Evolutionary conservation across 179 eudicot genomes (phyloP).

Genomic region (Patellifolia procumbens): DNA sequence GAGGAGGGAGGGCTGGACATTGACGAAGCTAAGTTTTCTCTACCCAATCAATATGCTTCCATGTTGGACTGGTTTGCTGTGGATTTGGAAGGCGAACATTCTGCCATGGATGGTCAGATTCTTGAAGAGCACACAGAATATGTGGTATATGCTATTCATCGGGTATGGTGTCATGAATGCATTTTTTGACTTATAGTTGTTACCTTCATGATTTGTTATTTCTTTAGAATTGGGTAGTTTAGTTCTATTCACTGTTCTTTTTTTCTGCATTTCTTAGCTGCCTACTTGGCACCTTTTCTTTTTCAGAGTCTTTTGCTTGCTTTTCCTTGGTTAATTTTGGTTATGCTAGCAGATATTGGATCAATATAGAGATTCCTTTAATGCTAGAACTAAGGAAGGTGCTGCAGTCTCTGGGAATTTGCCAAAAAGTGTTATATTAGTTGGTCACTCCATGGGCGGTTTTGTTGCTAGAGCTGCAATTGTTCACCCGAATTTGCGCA

Average conservation of each 20-base stretch:
- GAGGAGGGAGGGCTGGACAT: slow-evolving; percentile 45
- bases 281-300: slow-evolving; percentile 6
- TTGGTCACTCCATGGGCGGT: slow-evolving; percentile 99
- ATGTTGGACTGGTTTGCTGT: slow-evolving; percentile 96
- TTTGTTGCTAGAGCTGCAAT: slow-evolving; percentile 98
- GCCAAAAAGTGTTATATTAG: slow-evolving; percentile 82
- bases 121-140: slow-evolving; percentile 94
- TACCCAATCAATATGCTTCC: slow-evolving; percentile 66
- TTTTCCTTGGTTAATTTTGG: slow-evolving; percentile 16
- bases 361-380: slow-evolving; percentile 76
- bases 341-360: slow-evolving; percentile 69
- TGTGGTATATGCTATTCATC: slow-evolving; percentile 95
- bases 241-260: background rate
- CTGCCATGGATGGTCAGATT: slow-evolving; percentile 97
- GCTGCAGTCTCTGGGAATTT: slow-evolving; percentile 54
- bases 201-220: background rate
- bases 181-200: background rate
- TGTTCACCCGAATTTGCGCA: slow-evolving; percentile 77
- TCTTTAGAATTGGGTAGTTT: background rate
- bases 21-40: slow-evolving; percentile 42
- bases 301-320: slow-evolving; percentile 16
- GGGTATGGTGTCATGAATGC: slow-evolving; percentile 56
- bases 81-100: slow-evolving; percentile 98
- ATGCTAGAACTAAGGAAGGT: slow-evolving; percentile 72
- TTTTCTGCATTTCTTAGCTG: background rate